Evolutionary conservation across 306 rosid species (phyloP), one percentile per base, ranked within the genome.

Genomic region (Begonia loranthoides): DNA sequence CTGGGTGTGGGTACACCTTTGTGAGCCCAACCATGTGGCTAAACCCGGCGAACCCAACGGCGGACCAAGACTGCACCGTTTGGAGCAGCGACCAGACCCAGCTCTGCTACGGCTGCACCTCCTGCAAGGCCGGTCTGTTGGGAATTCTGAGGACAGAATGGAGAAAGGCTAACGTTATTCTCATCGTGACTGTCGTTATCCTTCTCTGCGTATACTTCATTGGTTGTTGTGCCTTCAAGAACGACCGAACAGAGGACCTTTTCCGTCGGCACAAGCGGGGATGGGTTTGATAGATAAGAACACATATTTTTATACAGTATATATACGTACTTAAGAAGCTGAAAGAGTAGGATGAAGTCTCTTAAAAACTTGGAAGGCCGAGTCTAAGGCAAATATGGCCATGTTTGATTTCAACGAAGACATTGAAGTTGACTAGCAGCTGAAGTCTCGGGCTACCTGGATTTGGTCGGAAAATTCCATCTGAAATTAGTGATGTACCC

Each of bases 181-280:
- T 90, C 19, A 80, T 86, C 14, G 82, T 82, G 48, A 87, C 99
- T 1, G 69, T 83, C 14, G 92, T 80, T 39, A 69, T 80, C 12
- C 79, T 90, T 44, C 79, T 82, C 9, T 82, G 76, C 64, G 92
- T 90, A 65, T 90, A 90, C 64, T 60, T 86, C 60, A 70, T 90
- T 41, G 99, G 87, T 50, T 90, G 88, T 39, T 78, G 95, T 51
- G 99, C 99, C 70, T 86, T 78, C 73, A 90, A 69, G 80, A 90
- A 90, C 40, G 95, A 95, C 24, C 85, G 78, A 54, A 90, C 95
- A 0, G 94, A 85, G 63, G 78, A 86, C 52, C 90, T 89, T 46
- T 89, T 90, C 73, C 58, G 59, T 45, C 87, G 79, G 45, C 80
- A 86, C 82, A 86, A 90, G 56, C 83, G 57, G 70, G 95, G 95